Evolutionary conservation across 1,284 basidiomycete species (phyloP).

Genomic region (Ganoderma meredithae): DNA sequence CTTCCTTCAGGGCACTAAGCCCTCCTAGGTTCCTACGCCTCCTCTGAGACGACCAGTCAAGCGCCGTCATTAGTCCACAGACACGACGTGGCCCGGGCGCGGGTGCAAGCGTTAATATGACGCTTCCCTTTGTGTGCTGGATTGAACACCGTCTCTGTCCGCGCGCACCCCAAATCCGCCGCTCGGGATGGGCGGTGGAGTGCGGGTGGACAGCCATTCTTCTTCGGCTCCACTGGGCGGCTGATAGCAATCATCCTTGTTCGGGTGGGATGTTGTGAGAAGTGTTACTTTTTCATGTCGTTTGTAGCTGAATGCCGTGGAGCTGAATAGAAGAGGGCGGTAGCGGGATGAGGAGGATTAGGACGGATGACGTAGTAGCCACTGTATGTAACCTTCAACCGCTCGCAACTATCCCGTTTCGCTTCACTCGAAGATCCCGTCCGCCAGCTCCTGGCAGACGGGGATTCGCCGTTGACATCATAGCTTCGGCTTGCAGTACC

Average conservation of each 20-base stretch:
- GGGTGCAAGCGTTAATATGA: neutral
- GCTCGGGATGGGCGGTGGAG: neutral
- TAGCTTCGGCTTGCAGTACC: neutral
- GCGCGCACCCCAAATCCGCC: constrained; percentile 12
- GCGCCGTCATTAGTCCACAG: neutral
- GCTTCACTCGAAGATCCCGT: neutral
- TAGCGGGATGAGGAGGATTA: neutral
- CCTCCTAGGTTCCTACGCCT: neutral
- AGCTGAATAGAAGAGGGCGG: neutral
- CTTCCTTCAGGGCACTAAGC: constrained; percentile 2
- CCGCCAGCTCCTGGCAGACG: neutral
- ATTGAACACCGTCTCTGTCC: neutral
- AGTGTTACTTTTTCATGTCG: neutral
- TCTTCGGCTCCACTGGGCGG: constrained; percentile 16
- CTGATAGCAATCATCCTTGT: constrained; percentile 13
- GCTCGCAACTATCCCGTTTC: neutral
- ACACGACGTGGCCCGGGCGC: neutral
- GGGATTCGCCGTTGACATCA: neutral
- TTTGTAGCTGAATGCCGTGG: neutral
- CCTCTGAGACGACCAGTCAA: neutral
- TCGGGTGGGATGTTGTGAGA: neutral
- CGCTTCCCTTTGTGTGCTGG: neutral
- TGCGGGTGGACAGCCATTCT: neutral
- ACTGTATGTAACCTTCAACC: neutral
- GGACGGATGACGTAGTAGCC: neutral